These are phyloP conservation scores for Talaromyces amestolkiae DNA, from an alignment of 2,329 filamentous ascomycete genomes.

Conservation along the genomic window DNA sequence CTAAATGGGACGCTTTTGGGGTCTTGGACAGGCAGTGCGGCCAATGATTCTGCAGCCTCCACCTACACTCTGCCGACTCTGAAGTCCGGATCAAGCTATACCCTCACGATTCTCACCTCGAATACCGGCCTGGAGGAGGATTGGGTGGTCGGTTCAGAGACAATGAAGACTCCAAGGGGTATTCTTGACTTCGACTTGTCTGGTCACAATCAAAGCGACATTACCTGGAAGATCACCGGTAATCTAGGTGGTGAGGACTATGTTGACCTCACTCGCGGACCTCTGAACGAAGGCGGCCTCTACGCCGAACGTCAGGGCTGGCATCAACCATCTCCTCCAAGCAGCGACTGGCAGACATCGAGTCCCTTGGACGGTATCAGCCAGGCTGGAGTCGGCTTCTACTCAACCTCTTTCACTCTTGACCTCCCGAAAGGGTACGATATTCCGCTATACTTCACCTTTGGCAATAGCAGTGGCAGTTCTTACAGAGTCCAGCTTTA, in stretches of 20 bases:
- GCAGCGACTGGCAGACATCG: constrained; percentile 31
- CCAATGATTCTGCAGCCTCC: constrained; percentile 50
- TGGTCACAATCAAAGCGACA: constrained; percentile 33
- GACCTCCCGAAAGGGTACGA: constrained; percentile 54
- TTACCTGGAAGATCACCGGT: constrained; percentile 59
- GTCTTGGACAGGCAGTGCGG: constrained; percentile 59
- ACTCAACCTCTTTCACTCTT: constrained; percentile 52
- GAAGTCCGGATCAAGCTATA: constrained; percentile 51
- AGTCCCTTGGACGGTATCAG: constrained; percentile 43
- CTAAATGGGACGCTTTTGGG: constrained; percentile 63
- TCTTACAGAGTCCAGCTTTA: constrained; percentile 65
- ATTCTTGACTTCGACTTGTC: constrained; percentile 49
- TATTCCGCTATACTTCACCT: constrained; percentile 54
- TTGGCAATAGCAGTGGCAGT: constrained; percentile 50
- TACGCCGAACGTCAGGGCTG: constrained; percentile 56
- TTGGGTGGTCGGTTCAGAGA: constrained; percentile 57
- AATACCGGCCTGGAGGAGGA: constrained; percentile 70
- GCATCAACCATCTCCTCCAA: constrained; percentile 50
- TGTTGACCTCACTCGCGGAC: constrained; percentile 51
- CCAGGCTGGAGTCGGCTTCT: constrained; percentile 53
- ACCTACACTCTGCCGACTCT: constrained; percentile 59
- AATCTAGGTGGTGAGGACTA: constrained; percentile 59
- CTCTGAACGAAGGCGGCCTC: constrained; percentile 58
- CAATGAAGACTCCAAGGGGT: constrained; percentile 59
- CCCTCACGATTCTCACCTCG: constrained; percentile 69